Conservation (phyloP, 164 flowering plant species). For the Nymphaea thermarum region DNA sequence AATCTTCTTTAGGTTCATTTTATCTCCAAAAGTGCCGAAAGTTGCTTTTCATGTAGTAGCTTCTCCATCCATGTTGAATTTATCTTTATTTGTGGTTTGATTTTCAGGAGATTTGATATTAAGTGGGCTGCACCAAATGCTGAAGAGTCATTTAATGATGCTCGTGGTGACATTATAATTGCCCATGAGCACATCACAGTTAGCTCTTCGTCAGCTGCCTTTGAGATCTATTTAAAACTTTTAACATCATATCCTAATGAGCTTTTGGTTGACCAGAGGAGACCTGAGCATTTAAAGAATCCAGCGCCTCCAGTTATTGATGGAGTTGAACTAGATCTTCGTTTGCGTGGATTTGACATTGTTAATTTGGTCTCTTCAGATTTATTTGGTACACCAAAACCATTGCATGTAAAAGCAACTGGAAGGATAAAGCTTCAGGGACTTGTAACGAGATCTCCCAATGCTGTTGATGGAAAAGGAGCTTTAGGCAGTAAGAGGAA, state of each 20-base stretch:
- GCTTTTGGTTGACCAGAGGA: conserved; percentile 24
- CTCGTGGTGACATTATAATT: conserved; percentile 89
- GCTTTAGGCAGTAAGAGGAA: conserved; percentile 8
- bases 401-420: conserved; percentile 80
- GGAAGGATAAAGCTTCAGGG: conserved; percentile 94
- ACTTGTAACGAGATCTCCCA: conserved; percentile 31
- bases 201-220: conserved; percentile 80
- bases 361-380: conserved; percentile 63
- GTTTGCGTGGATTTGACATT: conserved; percentile 96
- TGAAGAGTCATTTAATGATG: conserved; percentile 92
- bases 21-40: no score
- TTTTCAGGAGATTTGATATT: conserved; percentile 82
- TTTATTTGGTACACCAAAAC: conserved; percentile 80
- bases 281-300: conserved; percentile 10
- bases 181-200: conserved; percentile 64
- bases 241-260: conserved; percentile 66
- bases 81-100: conserved; percentile 2
- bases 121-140: conserved; percentile 98
- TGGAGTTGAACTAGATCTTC: conserved; percentile 84
- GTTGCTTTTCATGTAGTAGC: no score
- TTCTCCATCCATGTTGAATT: not conserved
- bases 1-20: no score
- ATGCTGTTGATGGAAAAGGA: conserved; percentile 12
- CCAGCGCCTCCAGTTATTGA: conserved; percentile 41
- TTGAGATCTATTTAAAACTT: conserved; percentile 68